These are phyloP conservation scores for Primulina eburnea DNA, from an alignment of 257 asterid genomes.

Conservation along the genomic window DNA sequence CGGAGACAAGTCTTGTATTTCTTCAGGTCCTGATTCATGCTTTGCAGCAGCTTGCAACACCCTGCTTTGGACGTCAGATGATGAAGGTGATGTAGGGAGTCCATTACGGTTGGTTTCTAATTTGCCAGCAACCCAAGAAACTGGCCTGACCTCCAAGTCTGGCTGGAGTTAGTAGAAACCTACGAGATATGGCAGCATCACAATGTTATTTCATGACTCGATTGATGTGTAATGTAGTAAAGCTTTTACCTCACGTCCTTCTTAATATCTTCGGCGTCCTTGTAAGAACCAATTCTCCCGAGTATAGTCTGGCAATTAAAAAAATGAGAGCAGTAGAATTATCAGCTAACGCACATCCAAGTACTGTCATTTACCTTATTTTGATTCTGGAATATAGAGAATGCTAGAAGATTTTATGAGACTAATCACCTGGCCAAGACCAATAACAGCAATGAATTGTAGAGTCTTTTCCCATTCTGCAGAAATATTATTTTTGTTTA, in stretches of 20 bases:
- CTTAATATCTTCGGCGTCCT: slow-evolving; percentile 59
- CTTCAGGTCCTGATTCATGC: slow-evolving; percentile 82
- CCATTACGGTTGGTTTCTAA: slow-evolving; percentile 68
- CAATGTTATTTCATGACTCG: not conserved
- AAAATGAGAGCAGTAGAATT: not conserved
- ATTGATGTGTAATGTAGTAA: slow-evolving; percentile 17
- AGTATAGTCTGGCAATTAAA: slow-evolving; percentile 53
- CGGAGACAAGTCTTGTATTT: slow-evolving; percentile 42
- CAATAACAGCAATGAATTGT: slow-evolving; percentile 62
- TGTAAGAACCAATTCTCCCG: slow-evolving; percentile 61
- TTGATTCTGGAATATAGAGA: not conserved
- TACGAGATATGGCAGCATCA: slow-evolving; percentile 25
- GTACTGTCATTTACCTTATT: too few relatives aligned
- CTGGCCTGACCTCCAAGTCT: slow-evolving; percentile 61
- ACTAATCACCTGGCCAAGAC: slow-evolving; percentile 60
- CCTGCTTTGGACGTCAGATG: slow-evolving; percentile 76
- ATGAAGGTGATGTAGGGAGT: slow-evolving; percentile 83
- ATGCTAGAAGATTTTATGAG: slow-evolving; percentile 9
- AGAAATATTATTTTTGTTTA: slow-evolving; percentile 22
- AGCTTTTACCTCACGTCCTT: slow-evolving; percentile 66
- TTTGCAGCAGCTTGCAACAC: slow-evolving; percentile 96
- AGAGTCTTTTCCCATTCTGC: slow-evolving; percentile 90
- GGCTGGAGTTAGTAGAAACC: slow-evolving; percentile 66
- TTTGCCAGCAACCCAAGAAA: slow-evolving; percentile 72
- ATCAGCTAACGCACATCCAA: not conserved